Evolutionary conservation across 768 basidiomycete species (phyloP).

Genomic region (Lactarius indigo): DNA sequence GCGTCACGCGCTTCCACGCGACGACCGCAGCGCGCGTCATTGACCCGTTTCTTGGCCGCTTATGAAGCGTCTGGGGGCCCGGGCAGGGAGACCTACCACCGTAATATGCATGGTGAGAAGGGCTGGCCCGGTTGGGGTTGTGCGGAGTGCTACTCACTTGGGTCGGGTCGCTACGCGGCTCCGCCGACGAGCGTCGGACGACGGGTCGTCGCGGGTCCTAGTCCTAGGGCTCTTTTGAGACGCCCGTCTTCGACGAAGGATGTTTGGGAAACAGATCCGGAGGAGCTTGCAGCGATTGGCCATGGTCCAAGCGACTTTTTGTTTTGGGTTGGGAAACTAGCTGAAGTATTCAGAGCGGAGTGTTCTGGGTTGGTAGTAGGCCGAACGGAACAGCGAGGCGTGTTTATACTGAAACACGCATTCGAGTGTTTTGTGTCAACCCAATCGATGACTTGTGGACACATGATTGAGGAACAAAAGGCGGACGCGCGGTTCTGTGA

Average conservation of each 20-base stretch:
- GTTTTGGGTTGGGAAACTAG: neutral
- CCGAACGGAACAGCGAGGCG: neutral
- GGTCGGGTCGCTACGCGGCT: neutral
- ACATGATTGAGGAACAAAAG: neutral
- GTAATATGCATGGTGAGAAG: neutral
- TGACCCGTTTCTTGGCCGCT: neutral
- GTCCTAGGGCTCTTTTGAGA: neutral
- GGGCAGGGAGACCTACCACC: neutral
- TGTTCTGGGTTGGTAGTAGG: neutral
- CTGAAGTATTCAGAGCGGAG: neutral
- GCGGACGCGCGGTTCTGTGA: neutral
- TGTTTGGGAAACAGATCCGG: neutral
- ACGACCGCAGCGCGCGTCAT: neutral
- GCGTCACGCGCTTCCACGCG: conserved; percentile 2
- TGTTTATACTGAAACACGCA: neutral
- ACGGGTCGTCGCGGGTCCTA: neutral
- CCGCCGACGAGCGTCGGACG: neutral
- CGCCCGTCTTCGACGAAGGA: neutral
- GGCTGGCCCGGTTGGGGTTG: neutral
- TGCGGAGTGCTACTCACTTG: neutral
- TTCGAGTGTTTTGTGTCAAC: neutral
- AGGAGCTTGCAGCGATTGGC: neutral
- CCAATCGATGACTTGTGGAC: neutral
- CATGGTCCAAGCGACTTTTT: neutral
- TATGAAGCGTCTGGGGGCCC: neutral